Percentiles rank a stretch among this genome's conserved stretches.
Conservation (phyloP, 768 basidiomycete genomes). For the Rhodotorula taiwanensis region DNA sequence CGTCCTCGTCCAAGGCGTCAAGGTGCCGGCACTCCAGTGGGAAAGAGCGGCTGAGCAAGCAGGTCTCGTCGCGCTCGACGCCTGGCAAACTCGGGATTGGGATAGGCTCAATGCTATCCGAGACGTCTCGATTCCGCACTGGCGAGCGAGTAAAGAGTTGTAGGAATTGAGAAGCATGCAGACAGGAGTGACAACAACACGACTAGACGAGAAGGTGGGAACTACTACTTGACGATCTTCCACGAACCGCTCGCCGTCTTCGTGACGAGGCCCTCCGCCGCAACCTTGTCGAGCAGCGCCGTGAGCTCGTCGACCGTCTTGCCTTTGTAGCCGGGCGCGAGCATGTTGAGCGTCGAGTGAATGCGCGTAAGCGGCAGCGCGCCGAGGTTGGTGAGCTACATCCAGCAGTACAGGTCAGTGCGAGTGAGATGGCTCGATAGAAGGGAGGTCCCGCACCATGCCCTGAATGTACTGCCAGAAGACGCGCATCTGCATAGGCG, state of each 20-base stretch:
- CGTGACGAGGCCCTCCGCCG: constrained; percentile 64
- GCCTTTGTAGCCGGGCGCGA: constrained; percentile 70
- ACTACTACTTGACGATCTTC: constrained; percentile 28
- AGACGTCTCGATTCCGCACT: not conserved
- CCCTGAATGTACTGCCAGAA: constrained; percentile 86
- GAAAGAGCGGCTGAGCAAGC: constrained; percentile 35
- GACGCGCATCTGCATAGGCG: constrained; percentile 58
- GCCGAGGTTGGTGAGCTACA: constrained; percentile 70
- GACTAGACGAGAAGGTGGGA: not conserved
- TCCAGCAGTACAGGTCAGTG: not conserved
- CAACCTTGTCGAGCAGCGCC: constrained; percentile 71
- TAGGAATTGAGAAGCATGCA: not conserved
- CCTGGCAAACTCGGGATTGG: constrained; percentile 12
- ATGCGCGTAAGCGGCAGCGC: constrained; percentile 70
- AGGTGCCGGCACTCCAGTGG: constrained; percentile 18
- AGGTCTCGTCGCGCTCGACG: constrained; percentile 14
- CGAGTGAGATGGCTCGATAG: not conserved
- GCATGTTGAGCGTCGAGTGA: constrained; percentile 70
- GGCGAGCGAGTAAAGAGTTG: not conserved
- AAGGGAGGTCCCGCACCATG: constrained; percentile 20
- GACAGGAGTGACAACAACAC: not conserved
- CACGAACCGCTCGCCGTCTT: constrained; percentile 19
- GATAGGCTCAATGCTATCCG: not conserved
- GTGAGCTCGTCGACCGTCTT: constrained; percentile 69
- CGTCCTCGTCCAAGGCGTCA: constrained; percentile 7